Evolutionary conservation across 1,284 basidiomycete genomes (phyloP), one percentile per base, ranked within the genome.

Genomic region (Ustilago esculenta): DNA sequence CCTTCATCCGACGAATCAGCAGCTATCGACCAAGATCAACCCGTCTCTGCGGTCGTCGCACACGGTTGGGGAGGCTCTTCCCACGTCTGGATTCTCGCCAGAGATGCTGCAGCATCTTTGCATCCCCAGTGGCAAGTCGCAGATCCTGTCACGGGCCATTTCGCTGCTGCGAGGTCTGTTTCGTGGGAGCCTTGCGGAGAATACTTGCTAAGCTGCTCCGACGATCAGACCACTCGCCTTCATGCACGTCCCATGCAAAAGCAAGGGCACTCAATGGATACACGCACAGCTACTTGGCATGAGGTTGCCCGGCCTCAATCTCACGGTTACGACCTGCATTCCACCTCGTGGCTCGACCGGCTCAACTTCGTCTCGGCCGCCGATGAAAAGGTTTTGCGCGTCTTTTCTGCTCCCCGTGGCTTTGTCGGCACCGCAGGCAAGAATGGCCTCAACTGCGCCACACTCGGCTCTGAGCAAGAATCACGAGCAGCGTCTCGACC

Each of bases 301-400:
- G 77, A 81, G 48, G 50, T 81, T n/a, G 80, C 77, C 5, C 72
- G 80, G 10, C 80, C 80, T 0, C 80, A 81, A 34, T 77, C 77
- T 10, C 80, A 81, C 48, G 80, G 80, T 10, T 80, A 80, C 64
- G 79, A 75, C 17, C 33, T 81, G 29, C 55, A 66, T 17, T 52
- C 65, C 11, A 72, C 74, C 45, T 60, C 76, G 0, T 81, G 76
- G 77, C 69, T 80, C 42, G 73, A 76, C 34, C 72, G 71, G 21
- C 60, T 76, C 43, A 57, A 64, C 43, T 81, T 81, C 40, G 77
- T 73, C 15, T 77, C 75, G 45, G 80, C 79, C 9, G 76, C 77
- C 12, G 80, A 81, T 51, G 80, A 81, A 42, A 81, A 81, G 59
- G 72, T 81, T n/a, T 50, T 80, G 41, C 71, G 80, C 12, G 66